Evolutionary conservation across 768 basidiomycete species (phyloP).

Genomic region (Boletus vermiculosoides): DNA sequence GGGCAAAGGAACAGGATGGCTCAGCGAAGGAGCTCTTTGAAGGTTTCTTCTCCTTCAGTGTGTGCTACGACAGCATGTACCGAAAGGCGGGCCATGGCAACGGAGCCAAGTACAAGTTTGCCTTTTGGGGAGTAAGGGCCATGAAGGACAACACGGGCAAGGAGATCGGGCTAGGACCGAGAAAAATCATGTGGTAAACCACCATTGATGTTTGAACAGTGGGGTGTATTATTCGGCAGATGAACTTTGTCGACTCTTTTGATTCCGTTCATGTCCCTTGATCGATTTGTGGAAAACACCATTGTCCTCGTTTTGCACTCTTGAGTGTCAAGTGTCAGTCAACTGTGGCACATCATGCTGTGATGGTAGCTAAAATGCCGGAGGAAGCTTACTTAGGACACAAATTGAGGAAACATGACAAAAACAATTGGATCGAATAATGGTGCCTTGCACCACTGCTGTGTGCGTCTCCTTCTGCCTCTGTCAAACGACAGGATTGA

Average conservation of each 20-base stretch:
- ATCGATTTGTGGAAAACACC: conserved; percentile 5
- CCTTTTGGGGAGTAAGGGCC: conserved; percentile 41
- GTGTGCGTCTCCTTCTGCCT: no score
- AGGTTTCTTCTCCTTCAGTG: conserved; percentile 38
- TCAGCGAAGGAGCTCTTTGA: conserved; percentile 38
- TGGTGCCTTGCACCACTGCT: no score
- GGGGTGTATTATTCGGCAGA: neutral
- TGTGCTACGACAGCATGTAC: conserved; percentile 35
- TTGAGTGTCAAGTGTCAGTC: neutral
- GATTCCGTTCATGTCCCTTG: neutral
- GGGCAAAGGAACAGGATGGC: conserved; percentile 26
- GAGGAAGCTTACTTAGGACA: no score
- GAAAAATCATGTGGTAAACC: conserved; percentile 13
- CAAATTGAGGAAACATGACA: no score
- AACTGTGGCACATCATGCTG: neutral
- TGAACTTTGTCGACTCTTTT: neutral
- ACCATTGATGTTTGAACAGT: neutral
- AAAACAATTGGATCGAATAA: no score
- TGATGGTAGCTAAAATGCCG: neutral
- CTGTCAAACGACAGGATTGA: no score
- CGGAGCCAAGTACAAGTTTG: conserved; percentile 29
- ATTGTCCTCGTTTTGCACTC: neutral
- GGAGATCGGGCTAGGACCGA: conserved; percentile 35
- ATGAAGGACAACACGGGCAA: conserved; percentile 32
- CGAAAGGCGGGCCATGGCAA: conserved; percentile 37